Evolutionary conservation across 2,329 filamentous ascomycete genomes (phyloP).

Genomic region (Aspergillus piperis): DNA sequence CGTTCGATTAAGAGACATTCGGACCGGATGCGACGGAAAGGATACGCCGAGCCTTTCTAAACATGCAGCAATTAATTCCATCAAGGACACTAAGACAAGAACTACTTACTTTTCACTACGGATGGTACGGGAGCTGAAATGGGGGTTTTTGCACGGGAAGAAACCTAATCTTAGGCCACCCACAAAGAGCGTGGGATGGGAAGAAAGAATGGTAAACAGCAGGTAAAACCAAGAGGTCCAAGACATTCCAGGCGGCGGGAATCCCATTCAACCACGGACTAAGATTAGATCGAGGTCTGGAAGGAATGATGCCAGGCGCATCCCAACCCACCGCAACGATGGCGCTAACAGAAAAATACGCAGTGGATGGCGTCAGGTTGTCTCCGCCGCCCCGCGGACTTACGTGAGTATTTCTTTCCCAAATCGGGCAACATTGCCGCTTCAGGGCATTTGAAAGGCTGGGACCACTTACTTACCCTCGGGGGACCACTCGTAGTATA

Average conservation of each 20-base stretch:
- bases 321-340: not conserved
- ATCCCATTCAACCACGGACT: not conserved
- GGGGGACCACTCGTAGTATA: not conserved
- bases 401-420: not conserved
- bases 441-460: not conserved
- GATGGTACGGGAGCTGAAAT: not conserved
- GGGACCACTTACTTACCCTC: not conserved
- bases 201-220: not conserved
- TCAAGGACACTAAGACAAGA: not conserved
- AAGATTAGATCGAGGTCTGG: not conserved
- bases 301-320: not conserved
- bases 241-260: not conserved
- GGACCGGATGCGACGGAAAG: constrained; percentile 13
- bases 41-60: constrained; percentile 2
- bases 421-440: not conserved
- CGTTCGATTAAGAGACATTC: not conserved
- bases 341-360: not conserved
- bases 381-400: not conserved
- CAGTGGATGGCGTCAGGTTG: not conserved
- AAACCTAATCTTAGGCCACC: not conserved
- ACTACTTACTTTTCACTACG: not conserved
- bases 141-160: not conserved
- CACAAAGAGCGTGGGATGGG: not conserved
- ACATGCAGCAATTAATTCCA: not conserved
- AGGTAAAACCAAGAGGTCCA: not conserved